Evolutionary conservation across 1,284 basidiomycete species (phyloP).

Genomic region (Kwoniella shivajii): DNA sequence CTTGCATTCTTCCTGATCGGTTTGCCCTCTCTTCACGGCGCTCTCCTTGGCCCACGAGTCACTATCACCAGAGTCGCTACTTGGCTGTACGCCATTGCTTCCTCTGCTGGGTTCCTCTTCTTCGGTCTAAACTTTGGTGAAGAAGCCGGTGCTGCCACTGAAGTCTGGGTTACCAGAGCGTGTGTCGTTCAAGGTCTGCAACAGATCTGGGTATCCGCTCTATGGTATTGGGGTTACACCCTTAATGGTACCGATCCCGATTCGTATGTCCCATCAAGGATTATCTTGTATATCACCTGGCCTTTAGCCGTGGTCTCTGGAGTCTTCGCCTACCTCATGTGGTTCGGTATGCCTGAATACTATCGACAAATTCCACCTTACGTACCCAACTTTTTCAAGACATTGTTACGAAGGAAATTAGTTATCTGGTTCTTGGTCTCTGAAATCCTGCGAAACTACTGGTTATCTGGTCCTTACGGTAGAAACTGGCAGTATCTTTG

Average conservation of each 20-base stretch:
- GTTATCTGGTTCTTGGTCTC: conserved; percentile 91
- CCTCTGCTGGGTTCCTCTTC: conserved; percentile 84
- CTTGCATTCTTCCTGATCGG: conserved; percentile 87
- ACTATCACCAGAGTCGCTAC: conserved; percentile 75
- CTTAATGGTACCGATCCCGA: conserved; percentile 60
- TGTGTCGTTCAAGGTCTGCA: conserved; percentile 90
- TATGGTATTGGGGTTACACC: conserved; percentile 92
- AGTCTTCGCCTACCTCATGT: conserved; percentile 76
- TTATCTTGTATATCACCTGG: conserved; percentile 74
- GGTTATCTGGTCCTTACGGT: conserved; percentile 80
- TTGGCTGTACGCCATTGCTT: conserved; percentile 83
- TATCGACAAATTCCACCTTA: conserved; percentile 79
- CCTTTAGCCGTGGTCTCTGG: conserved; percentile 74
- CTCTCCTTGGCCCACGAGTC: conserved; percentile 65
- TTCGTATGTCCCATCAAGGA: conserved; percentile 43
- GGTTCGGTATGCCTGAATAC: conserved; percentile 74
- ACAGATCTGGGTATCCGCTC: conserved; percentile 85
- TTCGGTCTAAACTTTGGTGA: conserved; percentile 95
- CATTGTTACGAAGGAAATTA: conserved; percentile 81
- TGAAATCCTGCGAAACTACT: conserved; percentile 85
- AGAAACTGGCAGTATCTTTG: conserved; percentile 93
- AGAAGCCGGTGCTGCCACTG: conserved; percentile 88
- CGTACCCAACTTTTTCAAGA: conserved; percentile 85
- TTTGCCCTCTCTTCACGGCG: conserved; percentile 70
- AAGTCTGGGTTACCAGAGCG: conserved; percentile 85